These are phyloP conservation scores for Phytophthora europaea DNA, from an alignment of 352 stramenopile genomes.

Conservation along the genomic window DNA sequence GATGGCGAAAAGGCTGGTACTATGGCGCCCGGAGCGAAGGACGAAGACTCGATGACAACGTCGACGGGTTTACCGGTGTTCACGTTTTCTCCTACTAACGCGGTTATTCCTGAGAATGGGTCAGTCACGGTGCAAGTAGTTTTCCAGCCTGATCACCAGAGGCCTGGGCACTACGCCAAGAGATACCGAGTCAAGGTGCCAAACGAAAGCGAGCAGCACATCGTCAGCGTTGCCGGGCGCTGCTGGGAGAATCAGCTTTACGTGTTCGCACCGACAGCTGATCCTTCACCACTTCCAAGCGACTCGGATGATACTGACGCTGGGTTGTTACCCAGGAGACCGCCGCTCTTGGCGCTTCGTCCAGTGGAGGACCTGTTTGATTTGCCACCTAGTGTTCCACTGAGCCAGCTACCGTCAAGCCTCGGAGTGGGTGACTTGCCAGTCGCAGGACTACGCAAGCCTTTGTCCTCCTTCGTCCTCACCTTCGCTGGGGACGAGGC, in stretches of 20 bases:
- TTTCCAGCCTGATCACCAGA: slow-evolving; percentile 75
- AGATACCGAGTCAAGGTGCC: slow-evolving; percentile 75
- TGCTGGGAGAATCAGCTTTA: slow-evolving; percentile 89
- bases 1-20: not conserved
- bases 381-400: slow-evolving; percentile 59
- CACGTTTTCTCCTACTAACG: slow-evolving; percentile 69
- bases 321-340: slow-evolving; percentile 7
- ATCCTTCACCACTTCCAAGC: not conserved
- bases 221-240: slow-evolving; percentile 59
- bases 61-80: slow-evolving; percentile 59
- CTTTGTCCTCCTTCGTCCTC: slow-evolving; percentile 48
- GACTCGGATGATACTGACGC: not conserved
- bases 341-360: slow-evolving; percentile 22
- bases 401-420: slow-evolving; percentile 34
- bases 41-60: slow-evolving; percentile 1
- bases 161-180: slow-evolving; percentile 64
- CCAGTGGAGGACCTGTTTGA: slow-evolving; percentile 80
- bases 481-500: slow-evolving; percentile 40
- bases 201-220: slow-evolving; percentile 77
- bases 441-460: slow-evolving; percentile 54
- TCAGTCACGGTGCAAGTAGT: slow-evolving; percentile 62
- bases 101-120: slow-evolving; percentile 66
- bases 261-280: slow-evolving; percentile 49
- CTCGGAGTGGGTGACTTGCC: slow-evolving; percentile 26
- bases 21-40: not conserved